Evolutionary conservation across 129 eudicot genomes (phyloP), one percentile per base, ranked within the genome.

Genomic region (Artemisia annua): DNA sequence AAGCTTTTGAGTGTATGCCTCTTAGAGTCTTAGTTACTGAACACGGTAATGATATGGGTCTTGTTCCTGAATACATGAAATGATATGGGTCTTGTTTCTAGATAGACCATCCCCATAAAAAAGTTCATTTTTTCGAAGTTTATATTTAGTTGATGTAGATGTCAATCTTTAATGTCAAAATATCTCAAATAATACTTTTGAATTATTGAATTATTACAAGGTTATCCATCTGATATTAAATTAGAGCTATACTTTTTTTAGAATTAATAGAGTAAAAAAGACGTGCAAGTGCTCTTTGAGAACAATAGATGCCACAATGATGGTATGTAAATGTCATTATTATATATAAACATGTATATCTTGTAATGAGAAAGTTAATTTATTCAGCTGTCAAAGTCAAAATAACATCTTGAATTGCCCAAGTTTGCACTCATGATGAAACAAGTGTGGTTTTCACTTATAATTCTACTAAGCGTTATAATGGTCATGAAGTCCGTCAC

Each of bases 141-240:
- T 5, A 18, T 43, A 11, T 15, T n/a, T 17, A 56, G 66, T 70
- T 39, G 10, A 48, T 66, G 35, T 54, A 15, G 57, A 52, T 52
- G n/a, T 58, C 77, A 60, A 24, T 60, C 60, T 46, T 24, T 9
- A 13, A 4, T n/a, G 1, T 50, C 50, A 46, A 67, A 15, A 72
- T 4, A 24, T n/a, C 69, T 60, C 28, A 62, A 30, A 61, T 43
- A 73, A 26, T 35, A 59, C 69, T 7, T 46, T 15, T 44, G 54
- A 3, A 7, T 22, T 51, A 44, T 51, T 0, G 4, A n/a, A n/a
- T n/a, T n/a, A n/a, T 24, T 68, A 12, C 44, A 67, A 67, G 4
- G 58, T 65, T 17, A 13, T 9, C 17, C 19, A 49, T 48, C 44
- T 67, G 46, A 11, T 22, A 14, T 22, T 3, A 13, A 48, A 15